Conservation (phyloP, 73 alveolate genomes). For the Halteria grandinella region DNA sequence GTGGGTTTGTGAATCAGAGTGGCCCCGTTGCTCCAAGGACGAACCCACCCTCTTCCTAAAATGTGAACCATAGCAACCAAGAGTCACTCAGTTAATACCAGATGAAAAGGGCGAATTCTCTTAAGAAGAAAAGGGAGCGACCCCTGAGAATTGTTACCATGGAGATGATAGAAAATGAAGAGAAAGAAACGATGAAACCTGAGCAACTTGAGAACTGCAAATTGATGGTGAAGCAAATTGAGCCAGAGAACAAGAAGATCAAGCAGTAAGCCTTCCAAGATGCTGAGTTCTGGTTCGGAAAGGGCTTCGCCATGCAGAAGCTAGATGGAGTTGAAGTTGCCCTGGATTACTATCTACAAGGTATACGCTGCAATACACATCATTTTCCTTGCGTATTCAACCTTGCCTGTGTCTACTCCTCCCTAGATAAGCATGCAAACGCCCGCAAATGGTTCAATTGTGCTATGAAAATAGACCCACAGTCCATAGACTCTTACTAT, state of each 20-base stretch:
- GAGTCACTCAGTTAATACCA: too few relatives aligned
- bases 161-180: constrained; percentile 17
- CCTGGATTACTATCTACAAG: constrained; percentile 34
- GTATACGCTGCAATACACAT: constrained; percentile 19
- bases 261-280: constrained; percentile 11
- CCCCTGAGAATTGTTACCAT: background rate
- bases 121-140: background rate
- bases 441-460: constrained; percentile 51
- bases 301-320: constrained; percentile 24
- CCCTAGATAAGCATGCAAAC: background rate
- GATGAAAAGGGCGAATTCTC: background rate
- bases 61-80: background rate
- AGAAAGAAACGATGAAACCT: background rate
- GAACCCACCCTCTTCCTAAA: background rate
- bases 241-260: constrained; percentile 29
- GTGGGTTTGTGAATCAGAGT: too few relatives aligned
- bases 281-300: constrained; percentile 35
- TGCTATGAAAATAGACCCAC: constrained; percentile 24
- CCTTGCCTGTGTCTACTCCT: constrained; percentile 20
- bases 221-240: background rate
- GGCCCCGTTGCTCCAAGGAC: background rate
- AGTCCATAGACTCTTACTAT: constrained; percentile 2
- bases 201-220: constrained; percentile 3
- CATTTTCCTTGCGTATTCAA: constrained; percentile 40
- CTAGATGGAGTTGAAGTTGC: constrained; percentile 41